Evolutionary conservation across 2,329 filamentous ascomycete species (phyloP).

Genomic region (Claviceps sp.): DNA sequence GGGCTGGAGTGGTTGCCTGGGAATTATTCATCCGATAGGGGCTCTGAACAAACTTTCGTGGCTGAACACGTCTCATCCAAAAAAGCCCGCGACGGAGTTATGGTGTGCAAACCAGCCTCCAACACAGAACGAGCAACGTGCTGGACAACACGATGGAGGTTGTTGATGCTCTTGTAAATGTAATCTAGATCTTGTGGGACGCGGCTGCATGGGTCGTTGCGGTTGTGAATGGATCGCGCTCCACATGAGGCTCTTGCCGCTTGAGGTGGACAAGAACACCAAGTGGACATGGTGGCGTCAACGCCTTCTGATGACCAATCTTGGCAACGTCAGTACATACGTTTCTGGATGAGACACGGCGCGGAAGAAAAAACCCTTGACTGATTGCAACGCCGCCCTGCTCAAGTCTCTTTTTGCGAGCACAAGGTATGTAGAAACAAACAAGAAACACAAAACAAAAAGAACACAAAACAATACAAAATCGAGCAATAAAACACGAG

Average conservation of each 20-base stretch:
- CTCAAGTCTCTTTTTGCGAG: background rate
- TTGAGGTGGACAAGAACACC: background rate
- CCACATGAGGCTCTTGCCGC: slow-evolving; percentile 11
- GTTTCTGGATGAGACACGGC: background rate
- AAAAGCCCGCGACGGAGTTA: background rate
- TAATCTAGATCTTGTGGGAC: slow-evolving; percentile 4
- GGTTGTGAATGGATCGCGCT: slow-evolving; percentile 9
- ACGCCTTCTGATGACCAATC: background rate
- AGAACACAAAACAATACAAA: background rate
- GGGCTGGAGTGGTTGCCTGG: background rate
- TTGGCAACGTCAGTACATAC: background rate
- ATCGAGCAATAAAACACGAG: too few species aligned
- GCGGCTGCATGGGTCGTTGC: slow-evolving; percentile 6
- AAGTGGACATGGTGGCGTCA: background rate
- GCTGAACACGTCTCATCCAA: background rate
- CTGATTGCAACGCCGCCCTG: background rate
- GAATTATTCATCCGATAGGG: background rate
- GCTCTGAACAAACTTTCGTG: background rate
- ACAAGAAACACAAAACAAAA: too few species aligned
- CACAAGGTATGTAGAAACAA: background rate
- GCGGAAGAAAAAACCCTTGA: background rate
- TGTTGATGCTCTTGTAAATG: slow-evolving; percentile 3
- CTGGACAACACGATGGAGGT: background rate
- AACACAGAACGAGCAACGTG: too few species aligned
- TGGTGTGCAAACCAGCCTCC: too few species aligned